A percentile compares a stretch with the other conserved stretches of the same genome.
These are phyloP conservation scores for Hibiscus trionum DNA, from an alignment of 345 rosid genomes.

Conservation along the genomic window DNA sequence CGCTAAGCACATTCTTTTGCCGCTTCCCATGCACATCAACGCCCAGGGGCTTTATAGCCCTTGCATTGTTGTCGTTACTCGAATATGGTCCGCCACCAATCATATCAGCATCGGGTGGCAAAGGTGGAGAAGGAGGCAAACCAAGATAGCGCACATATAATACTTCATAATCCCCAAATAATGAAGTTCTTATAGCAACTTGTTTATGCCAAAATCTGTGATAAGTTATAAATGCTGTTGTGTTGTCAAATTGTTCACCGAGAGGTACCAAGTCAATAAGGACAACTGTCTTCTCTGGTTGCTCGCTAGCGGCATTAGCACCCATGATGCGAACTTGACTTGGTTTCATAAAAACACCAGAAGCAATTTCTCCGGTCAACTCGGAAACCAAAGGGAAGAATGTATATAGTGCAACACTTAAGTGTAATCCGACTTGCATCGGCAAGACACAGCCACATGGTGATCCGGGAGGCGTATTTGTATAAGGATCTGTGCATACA, in stretches of 20 bases:
- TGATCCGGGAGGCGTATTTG: conserved; percentile 90
- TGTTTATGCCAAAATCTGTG: conserved; percentile 85
- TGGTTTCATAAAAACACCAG: conserved; percentile 88
- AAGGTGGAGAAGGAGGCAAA: conserved; percentile 87
- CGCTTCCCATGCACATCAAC: conserved; percentile 59
- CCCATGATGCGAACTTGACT: conserved; percentile 95
- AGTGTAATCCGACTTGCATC: conserved; percentile 78
- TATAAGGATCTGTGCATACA: conserved; percentile 67
- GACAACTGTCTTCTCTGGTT: conserved; percentile 75
- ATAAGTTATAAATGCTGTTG: conserved; percentile 67
- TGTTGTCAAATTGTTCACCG: conserved; percentile 62
- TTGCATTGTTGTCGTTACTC: conserved; percentile 42
- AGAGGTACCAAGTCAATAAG: conserved; percentile 84
- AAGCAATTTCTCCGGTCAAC: conserved; percentile 67
- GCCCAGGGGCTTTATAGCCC: conserved; percentile 73
- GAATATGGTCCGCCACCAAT: conserved; percentile 63
- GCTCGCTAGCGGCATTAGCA: conserved; percentile 77
- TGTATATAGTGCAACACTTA: conserved; percentile 72
- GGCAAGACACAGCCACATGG: conserved; percentile 95
- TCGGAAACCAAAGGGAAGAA: conserved; percentile 96
- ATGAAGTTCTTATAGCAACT: conserved; percentile 50
- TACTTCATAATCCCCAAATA: conserved; percentile 74
- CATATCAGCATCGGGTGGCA: conserved; percentile 32
- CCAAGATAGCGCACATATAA: conserved; percentile 84
- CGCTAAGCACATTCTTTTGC: conserved; percentile 43